phyloP scores from a whole-genome alignment of 1,284 basidiomycete species.

The Cystobasidiaceae sp. region DNA sequence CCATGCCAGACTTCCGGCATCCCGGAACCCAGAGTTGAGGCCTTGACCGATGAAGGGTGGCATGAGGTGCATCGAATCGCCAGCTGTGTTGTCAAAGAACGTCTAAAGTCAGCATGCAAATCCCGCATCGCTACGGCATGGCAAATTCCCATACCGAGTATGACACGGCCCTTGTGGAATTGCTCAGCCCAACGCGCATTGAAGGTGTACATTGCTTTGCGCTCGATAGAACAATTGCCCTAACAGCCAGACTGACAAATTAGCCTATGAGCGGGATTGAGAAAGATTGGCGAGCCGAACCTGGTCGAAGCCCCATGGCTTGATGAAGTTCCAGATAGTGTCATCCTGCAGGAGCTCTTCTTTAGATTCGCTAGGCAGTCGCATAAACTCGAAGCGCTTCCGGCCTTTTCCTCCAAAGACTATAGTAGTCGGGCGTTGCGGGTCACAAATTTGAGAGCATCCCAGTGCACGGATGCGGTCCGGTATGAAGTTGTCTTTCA shows the following conservation, averaged over 20 bases:
- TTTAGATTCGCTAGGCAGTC: slow-evolving; percentile 20
- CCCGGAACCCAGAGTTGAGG: slow-evolving; percentile 36
- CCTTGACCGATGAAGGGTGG: slow-evolving; percentile 38
- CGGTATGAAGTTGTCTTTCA: not conserved
- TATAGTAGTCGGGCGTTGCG: slow-evolving; percentile 33
- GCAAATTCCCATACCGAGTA: not conserved
- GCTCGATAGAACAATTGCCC: slow-evolving; percentile 34
- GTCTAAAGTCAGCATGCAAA: too few species aligned
- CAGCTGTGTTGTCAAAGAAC: too few species aligned
- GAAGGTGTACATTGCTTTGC: slow-evolving; percentile 36
- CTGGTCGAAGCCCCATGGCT: not conserved
- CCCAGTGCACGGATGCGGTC: not conserved
- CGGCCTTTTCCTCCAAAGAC: slow-evolving; percentile 31
- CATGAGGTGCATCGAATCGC: slow-evolving; percentile 35
- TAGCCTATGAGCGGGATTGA: too few species aligned
- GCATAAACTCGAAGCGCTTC: slow-evolving; percentile 36
- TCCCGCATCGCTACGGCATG: too few species aligned
- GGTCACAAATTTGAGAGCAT: slow-evolving; percentile 35
- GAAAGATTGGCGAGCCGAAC: too few species aligned
- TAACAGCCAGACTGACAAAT: too few species aligned
- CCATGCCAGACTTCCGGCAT: slow-evolving; percentile 33
- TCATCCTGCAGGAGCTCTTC: slow-evolving; percentile 25
- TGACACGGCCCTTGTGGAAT: slow-evolving; percentile 30
- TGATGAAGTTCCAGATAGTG: not conserved
- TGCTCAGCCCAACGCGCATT: slow-evolving; percentile 33